phyloP scores from a whole-genome alignment of 257 asterid species.

The Fraxinus quadrangulata region DNA sequence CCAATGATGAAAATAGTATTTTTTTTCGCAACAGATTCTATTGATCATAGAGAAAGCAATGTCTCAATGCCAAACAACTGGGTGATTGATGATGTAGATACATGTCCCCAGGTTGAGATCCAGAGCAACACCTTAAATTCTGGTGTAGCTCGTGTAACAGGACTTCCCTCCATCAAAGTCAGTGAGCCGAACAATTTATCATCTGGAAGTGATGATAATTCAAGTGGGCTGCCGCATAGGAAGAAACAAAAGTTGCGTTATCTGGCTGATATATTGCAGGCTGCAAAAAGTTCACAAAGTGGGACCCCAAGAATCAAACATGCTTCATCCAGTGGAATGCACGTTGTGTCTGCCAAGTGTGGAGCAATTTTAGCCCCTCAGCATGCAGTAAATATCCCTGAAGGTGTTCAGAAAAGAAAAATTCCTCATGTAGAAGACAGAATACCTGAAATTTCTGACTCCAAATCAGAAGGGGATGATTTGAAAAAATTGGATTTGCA shows the following conservation, averaged over 20 bases:
- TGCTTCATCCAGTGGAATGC: constrained; percentile 26
- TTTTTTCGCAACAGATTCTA: constrained; percentile 29
- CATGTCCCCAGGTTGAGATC: not conserved
- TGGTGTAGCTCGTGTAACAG: constrained; percentile 19
- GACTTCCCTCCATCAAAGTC: constrained; percentile 30
- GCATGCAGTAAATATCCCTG: constrained; percentile 22
- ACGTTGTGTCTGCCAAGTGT: constrained; percentile 35
- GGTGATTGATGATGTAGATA: not conserved
- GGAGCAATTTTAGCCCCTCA: constrained; percentile 35
- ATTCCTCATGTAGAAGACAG: constrained; percentile 36
- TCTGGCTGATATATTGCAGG: constrained; percentile 69
- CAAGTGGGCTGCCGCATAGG: constrained; percentile 32
- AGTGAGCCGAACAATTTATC: constrained; percentile 41
- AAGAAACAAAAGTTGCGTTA: constrained; percentile 67
- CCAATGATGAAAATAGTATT: constrained; percentile 8
- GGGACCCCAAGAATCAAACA: constrained; percentile 27
- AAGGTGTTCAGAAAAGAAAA: constrained; percentile 42
- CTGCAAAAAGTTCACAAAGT: constrained; percentile 30
- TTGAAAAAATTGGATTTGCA: constrained; percentile 24
- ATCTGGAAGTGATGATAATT: constrained; percentile 46
- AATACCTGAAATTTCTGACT: constrained; percentile 34
- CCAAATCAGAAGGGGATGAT: constrained; percentile 41
- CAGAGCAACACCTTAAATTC: constrained; percentile 11
- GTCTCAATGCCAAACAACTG: not conserved
- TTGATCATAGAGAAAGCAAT: not conserved